These are phyloP conservation scores for Kwoniella heveanensis DNA, from an alignment of 768 basidiomycete genomes.

Conservation along the genomic window DNA sequence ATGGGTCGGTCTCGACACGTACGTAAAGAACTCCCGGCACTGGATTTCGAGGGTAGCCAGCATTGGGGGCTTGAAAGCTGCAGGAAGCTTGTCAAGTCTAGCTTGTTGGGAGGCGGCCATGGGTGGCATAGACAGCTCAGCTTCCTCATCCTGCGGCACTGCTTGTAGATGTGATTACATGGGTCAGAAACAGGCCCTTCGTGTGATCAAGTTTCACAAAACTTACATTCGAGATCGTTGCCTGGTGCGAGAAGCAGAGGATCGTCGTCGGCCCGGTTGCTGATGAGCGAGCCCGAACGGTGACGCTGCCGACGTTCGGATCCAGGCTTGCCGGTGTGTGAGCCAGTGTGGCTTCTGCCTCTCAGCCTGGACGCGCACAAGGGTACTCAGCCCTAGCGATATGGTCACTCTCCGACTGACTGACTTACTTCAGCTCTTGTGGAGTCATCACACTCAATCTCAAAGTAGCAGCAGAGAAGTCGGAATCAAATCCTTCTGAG, in stretches of 20 bases:
- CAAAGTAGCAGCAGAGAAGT: conserved; percentile 33
- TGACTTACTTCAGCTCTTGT: conserved; percentile 39
- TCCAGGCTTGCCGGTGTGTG: conserved; percentile 3
- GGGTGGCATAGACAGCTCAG: conserved; percentile 4
- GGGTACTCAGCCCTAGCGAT: background rate
- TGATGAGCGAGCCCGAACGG: conserved; percentile 18
- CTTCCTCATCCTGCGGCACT: conserved; percentile 9
- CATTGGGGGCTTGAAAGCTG: conserved; percentile 38
- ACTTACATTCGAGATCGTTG: conserved; percentile 35
- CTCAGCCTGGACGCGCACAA: conserved; percentile 1
- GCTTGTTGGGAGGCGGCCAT: conserved; percentile 22
- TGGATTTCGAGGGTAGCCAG: conserved; percentile 42
- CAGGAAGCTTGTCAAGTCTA: conserved; percentile 27
- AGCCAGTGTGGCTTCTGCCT: conserved; percentile 8
- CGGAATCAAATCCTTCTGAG: conserved; percentile 19
- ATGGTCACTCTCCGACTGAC: background rate
- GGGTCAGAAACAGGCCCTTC: too few relatives aligned
- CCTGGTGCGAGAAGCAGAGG: conserved; percentile 14
- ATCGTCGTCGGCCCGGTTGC: conserved; percentile 18
- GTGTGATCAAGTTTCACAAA: too few relatives aligned
- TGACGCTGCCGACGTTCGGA: conserved; percentile 1
- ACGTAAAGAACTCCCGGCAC: conserved; percentile 49
- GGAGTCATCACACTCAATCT: conserved; percentile 48
- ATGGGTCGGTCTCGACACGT: conserved; percentile 1
- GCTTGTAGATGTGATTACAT: too few relatives aligned